Conservation (phyloP, 495 filamentous ascomycete species). For the Neurospora terricola region DNA sequence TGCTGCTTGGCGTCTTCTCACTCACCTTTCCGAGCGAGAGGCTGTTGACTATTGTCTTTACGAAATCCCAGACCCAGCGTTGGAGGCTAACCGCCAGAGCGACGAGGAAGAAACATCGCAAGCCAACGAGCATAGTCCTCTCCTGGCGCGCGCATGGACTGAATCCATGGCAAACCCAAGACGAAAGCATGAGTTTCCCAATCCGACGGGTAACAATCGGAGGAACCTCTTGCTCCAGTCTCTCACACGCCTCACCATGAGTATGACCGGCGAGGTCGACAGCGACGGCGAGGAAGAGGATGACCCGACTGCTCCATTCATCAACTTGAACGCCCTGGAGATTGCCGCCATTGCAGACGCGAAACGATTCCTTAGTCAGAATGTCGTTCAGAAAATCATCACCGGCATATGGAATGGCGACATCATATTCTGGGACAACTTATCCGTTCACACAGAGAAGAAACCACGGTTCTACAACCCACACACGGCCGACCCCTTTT, state of each 20-base stretch:
- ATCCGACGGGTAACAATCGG: conserved; percentile 11
- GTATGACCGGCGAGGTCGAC: conserved; percentile 26
- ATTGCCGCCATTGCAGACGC: conserved; percentile 83
- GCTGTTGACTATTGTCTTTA: conserved; percentile 76
- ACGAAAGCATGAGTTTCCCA: conserved; percentile 1
- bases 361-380: conserved; percentile 83
- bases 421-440: conserved; percentile 83
- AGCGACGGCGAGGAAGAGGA: conserved; percentile 34
- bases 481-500: conserved; percentile 68
- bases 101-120: conserved; percentile 21
- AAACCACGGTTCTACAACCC: conserved; percentile 74
- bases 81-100: conserved; percentile 6
- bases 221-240: conserved; percentile 32
- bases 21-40: conserved; percentile 67
- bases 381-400: conserved; percentile 76
- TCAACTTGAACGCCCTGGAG: conserved; percentile 76
- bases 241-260: conserved; percentile 36
- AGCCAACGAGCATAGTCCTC: conserved; percentile 30
- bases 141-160: conserved; percentile 19
- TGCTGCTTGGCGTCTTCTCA: conserved; percentile 82
- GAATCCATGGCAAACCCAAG: conserved; percentile 2
- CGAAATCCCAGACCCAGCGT: conserved; percentile 49
- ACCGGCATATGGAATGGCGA: conserved; percentile 86
- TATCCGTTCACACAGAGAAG: conserved; percentile 68
- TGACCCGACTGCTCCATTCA: conserved; percentile 56